Percentiles rank a stretch among this genome's conserved stretches.
phyloP scores from a whole-genome alignment of 345 rosid genomes.

The Eucalyptus curtisii region DNA sequence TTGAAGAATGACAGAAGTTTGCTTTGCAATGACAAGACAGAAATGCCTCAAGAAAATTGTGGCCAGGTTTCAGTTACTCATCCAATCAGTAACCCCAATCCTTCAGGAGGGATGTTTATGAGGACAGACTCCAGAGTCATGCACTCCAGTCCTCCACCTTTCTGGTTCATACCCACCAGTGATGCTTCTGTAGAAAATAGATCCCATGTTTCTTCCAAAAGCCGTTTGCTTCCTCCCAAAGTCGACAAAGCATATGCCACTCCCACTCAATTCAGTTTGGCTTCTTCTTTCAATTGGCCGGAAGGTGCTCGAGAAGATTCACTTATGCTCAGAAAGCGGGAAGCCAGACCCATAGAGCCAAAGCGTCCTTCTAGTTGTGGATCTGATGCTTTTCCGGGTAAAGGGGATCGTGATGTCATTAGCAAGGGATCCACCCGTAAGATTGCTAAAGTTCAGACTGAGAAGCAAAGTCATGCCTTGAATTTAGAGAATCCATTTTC shows the following conservation, averaged over 20 bases:
- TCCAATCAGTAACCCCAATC: conserved; percentile 1
- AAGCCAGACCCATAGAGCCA: not conserved
- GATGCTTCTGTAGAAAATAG: conserved; percentile 24
- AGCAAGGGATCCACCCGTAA: not conserved
- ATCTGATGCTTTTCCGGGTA: not conserved
- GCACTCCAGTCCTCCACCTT: conserved; percentile 1
- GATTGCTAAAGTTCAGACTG: not conserved
- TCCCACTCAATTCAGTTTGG: not conserved
- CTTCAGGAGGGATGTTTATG: conserved; percentile 9
- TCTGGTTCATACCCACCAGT: conserved; percentile 13
- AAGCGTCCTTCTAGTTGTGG: not conserved
- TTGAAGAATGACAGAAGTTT: conserved; percentile 28
- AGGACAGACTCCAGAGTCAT: conserved; percentile 11
- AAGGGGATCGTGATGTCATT: not conserved
- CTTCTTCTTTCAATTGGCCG: not conserved
- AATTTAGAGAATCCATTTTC: not conserved
- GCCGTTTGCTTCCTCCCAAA: not conserved
- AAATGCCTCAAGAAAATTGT: conserved; percentile 19
- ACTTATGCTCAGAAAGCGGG: not conserved
- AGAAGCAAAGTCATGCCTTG: not conserved
- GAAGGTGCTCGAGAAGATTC: not conserved
- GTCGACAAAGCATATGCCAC: not conserved
- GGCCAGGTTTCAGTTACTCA: conserved; percentile 5
- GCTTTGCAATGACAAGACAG: conserved; percentile 34
- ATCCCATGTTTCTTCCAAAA: conserved; percentile 20